These are phyloP conservation scores for Zygoascus tannicola DNA, from an alignment of 805 yeast genomes.

Conservation along the genomic window DNA sequence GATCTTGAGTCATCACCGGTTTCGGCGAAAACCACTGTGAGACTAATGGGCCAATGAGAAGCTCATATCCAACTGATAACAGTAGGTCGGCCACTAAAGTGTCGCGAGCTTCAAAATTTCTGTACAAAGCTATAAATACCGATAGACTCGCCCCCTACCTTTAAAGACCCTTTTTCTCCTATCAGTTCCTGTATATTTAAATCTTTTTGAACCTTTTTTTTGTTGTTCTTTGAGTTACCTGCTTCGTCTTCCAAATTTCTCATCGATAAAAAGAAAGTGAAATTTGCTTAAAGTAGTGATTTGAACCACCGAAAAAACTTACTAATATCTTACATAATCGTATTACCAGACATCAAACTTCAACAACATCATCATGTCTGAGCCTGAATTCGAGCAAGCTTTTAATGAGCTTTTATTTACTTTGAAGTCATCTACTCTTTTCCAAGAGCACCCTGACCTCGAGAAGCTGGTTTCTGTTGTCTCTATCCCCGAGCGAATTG, in stretches of 20 bases:
- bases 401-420: constrained; percentile 86
- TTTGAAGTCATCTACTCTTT: constrained; percentile 82
- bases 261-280: no score
- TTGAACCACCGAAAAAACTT: no score
- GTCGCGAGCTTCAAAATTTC: neutral
- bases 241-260: no score
- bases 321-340: no score
- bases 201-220: no score
- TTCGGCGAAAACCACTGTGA: no score
- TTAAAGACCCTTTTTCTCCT: neutral
- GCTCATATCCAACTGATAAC: neutral
- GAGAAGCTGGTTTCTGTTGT: constrained; percentile 81
- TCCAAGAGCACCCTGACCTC: constrained; percentile 81
- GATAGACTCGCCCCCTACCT: neutral
- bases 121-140: constrained; percentile 1
- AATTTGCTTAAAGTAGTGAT: no score
- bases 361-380: constrained; percentile 85
- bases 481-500: constrained; percentile 89
- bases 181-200: neutral
- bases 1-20: no score
- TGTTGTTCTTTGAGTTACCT: no score
- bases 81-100: neutral
- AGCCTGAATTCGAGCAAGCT: constrained; percentile 99
- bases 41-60: neutral
- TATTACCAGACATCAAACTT: no score